Base-by-base conservation (phyloP, 805 yeast species). In the Wickerhamiella alocasiicola region DNA sequence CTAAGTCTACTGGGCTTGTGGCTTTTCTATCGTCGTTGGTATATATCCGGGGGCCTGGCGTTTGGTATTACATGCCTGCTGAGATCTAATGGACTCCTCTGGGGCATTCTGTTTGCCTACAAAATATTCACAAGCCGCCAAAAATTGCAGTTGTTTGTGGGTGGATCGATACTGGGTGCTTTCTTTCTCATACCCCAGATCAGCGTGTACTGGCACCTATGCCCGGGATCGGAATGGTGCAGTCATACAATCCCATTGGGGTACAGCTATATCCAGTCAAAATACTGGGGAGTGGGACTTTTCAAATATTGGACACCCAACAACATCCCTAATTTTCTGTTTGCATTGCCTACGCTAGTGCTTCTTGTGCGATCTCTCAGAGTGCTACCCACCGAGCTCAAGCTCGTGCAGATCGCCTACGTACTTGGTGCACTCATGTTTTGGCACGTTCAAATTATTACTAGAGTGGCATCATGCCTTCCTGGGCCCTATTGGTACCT, bases 271-370 rank as follows among this genome's bases (percentile, higher is more conserved):
- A 81, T 93, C 5, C 98, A 91, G 59, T 44, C 61, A 1, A 67
- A 74, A 47, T 85, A 88, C 57, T 91, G 98, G 98, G 71, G 76
- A 49, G 70, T 66, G 32, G 97, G 98, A 0, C 73, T 87, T 39
- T 57, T 91, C 42, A 65, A 60, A 30, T 91, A 91, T 60, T 91
- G 95, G 88, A 79, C 91, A 0, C 44, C 66, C 0, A 75, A 74
- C 53, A 88, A 91, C 52, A 58, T 82, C 6, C 95, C 95, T 9
- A 81, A 87, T 57, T 88, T 91, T 55, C 21, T 76, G 7, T 65
- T 91, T 51, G 88, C 81, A 0, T 42, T 71, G 1, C 97, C 97
- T 2, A 73, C 76, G 13, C 53, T 81, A 5, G 19, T 64, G 1
- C 55, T 79, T 2, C 56, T 79, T 31, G 35, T 53, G 0, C 49